Evolutionary conservation across 1,284 basidiomycete genomes (phyloP).

Genomic region (Ceratobasidium sp.): DNA sequence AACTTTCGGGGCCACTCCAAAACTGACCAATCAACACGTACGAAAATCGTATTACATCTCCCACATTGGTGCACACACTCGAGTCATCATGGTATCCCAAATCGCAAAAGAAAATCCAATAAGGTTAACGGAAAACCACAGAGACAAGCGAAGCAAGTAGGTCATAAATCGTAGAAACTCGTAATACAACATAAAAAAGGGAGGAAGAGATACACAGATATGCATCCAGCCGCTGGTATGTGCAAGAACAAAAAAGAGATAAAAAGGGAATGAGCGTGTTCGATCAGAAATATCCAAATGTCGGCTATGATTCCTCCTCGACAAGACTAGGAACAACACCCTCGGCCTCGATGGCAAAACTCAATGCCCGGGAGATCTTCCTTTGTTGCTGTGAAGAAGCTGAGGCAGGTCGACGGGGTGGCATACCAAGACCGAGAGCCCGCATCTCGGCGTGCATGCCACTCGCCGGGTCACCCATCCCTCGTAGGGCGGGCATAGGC

Average conservation of each 20-base stretch:
- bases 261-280: neutral
- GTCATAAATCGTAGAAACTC: slow-evolving; percentile 13
- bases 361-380: slow-evolving; percentile 28
- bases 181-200: slow-evolving; percentile 24
- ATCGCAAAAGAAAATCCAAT: slow-evolving; percentile 18
- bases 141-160: neutral
- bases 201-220: slow-evolving; percentile 20
- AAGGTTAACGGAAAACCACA: slow-evolving; percentile 17
- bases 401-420: slow-evolving; percentile 3
- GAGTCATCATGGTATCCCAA: neutral
- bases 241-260: neutral
- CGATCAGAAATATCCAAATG: neutral
- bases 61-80: neutral
- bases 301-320: slow-evolving; percentile 2
- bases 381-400: neutral
- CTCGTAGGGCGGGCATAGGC: neutral
- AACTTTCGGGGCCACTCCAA: no score
- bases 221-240: neutral
- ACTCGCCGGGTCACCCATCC: neutral
- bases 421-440: slow-evolving; percentile 23
- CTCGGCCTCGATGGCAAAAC: slow-evolving; percentile 24
- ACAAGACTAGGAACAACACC: neutral
- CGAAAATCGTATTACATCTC: neutral
- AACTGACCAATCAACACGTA: no score
- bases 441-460: slow-evolving; percentile 15